phyloP scores from a whole-genome alignment of 441 rosid genomes.

The Viola pubescens region DNA sequence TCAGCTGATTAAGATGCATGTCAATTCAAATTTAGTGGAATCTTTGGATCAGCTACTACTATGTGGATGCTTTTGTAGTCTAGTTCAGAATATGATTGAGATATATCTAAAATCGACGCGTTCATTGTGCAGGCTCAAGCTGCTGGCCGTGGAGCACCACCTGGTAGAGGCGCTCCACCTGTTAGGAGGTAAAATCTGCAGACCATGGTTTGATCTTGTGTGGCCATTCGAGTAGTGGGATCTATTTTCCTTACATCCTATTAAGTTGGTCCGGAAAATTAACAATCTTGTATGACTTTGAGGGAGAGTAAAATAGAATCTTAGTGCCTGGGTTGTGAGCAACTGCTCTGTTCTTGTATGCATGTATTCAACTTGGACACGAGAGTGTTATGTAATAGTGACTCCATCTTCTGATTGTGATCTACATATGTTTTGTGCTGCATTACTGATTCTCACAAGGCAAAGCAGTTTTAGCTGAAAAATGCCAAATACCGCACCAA shows the following conservation, averaged over 20 bases:
- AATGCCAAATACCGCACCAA: too few species aligned
- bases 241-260: constrained; percentile 10
- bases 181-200: constrained; percentile 42
- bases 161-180: constrained; percentile 69
- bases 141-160: constrained; percentile 70
- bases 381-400: too few species aligned
- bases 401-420: too few species aligned
- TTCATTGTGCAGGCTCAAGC: constrained; percentile 50
- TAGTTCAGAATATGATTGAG: too few species aligned
- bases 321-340: background rate
- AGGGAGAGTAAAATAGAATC: background rate
- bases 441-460: too few species aligned
- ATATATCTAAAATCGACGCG: too few species aligned
- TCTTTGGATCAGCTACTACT: too few species aligned
- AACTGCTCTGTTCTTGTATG: constrained; percentile 8
- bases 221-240: constrained; percentile 9
- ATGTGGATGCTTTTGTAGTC: too few species aligned
- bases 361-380: background rate
- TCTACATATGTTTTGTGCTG: too few species aligned
- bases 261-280: background rate
- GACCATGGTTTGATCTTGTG: constrained; percentile 7
- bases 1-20: too few species aligned
- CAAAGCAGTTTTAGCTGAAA: too few species aligned
- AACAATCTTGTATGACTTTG: constrained; percentile 3
- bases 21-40: too few species aligned